phyloP scores from a whole-genome alignment of 2,329 filamentous ascomycete genomes.

The Westerdykella sp. region DNA sequence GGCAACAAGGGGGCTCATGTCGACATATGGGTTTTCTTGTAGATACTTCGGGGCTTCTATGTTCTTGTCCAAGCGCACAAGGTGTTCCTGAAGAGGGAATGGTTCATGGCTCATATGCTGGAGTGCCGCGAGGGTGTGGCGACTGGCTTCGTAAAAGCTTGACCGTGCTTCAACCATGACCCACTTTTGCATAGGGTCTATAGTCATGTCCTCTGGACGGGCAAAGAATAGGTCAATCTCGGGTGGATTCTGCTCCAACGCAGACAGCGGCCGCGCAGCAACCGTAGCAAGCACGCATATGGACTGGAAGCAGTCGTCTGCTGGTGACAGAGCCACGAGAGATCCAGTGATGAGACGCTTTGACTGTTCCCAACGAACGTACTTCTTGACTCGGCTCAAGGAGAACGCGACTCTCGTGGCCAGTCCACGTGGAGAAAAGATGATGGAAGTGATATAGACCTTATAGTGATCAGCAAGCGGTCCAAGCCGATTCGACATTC shows the following conservation, averaged over 20 bases:
- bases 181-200: constrained; percentile 64
- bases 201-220: constrained; percentile 51
- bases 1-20: constrained; percentile 46
- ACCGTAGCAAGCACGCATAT: constrained; percentile 66
- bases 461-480: constrained; percentile 27
- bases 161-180: constrained; percentile 71
- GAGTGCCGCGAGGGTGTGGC: constrained; percentile 66
- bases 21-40: constrained; percentile 41
- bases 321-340: constrained; percentile 51
- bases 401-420: constrained; percentile 67
- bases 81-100: constrained; percentile 58
- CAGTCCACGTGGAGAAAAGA: constrained; percentile 57
- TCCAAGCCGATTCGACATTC: neutral
- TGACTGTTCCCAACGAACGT: constrained; percentile 61
- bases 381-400: constrained; percentile 56
- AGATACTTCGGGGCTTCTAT: constrained; percentile 51
- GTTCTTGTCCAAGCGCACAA: constrained; percentile 46
- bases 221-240: constrained; percentile 72
- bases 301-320: constrained; percentile 55
- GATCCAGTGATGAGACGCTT: constrained; percentile 52
- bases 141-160: constrained; percentile 71
- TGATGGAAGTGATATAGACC: constrained; percentile 62
- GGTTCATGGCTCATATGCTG: constrained; percentile 57
- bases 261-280: constrained; percentile 60
- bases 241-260: constrained; percentile 60